These are phyloP conservation scores for Nemania diffusa DNA, from an alignment of 2,329 filamentous ascomycete species.

Conservation along the genomic window DNA sequence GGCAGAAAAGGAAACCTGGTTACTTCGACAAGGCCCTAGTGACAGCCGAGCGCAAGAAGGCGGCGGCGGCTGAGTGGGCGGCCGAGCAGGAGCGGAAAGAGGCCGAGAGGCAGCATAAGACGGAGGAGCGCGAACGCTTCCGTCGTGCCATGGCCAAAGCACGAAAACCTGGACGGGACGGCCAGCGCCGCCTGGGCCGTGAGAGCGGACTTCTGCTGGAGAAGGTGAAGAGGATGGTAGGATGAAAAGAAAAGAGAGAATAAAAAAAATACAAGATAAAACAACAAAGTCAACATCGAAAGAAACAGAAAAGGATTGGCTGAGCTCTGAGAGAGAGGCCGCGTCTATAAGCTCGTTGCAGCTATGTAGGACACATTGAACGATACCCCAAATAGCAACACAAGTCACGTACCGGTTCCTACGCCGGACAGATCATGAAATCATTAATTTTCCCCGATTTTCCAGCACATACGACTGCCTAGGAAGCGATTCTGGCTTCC, in stretches of 20 bases:
- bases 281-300: not conserved
- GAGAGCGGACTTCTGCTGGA: conserved; percentile 83
- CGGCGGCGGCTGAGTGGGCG: conserved; percentile 43
- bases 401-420: not conserved
- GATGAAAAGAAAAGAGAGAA: conserved; percentile 45
- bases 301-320: not conserved
- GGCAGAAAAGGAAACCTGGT: conserved; percentile 53
- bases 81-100: conserved; percentile 60
- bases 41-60: conserved; percentile 56
- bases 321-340: not conserved
- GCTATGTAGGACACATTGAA: not conserved
- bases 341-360: not conserved
- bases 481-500: too few relatives aligned
- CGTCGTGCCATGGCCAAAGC: conserved; percentile 78
- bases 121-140: conserved; percentile 72
- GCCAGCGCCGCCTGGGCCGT: conserved; percentile 81
- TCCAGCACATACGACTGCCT: too few relatives aligned
- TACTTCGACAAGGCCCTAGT: conserved; percentile 74
- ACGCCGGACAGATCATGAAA: too few relatives aligned
- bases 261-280: not conserved
- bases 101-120: conserved; percentile 72
- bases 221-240: conserved; percentile 79
- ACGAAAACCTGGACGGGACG: conserved; percentile 73
- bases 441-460: too few relatives aligned
- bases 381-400: conserved; percentile 19